These are phyloP conservation scores for Kernera saxatilis DNA, from an alignment of 345 rosid species.

Conservation along the genomic window DNA sequence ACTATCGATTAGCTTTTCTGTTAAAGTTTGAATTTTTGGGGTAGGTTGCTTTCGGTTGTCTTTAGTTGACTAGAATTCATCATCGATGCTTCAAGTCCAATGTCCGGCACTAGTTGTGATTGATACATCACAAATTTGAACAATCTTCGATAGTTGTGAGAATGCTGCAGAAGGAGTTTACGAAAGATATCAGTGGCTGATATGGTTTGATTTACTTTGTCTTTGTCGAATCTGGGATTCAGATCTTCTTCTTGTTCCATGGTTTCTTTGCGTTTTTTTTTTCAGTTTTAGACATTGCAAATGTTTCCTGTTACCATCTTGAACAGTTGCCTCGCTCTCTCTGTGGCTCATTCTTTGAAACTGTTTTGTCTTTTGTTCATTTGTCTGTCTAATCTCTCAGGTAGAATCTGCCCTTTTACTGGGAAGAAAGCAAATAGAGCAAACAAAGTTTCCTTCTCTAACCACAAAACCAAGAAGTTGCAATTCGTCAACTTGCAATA, in stretches of 20 bases:
- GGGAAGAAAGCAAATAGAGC: constrained; percentile 89
- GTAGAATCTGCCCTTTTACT: constrained; percentile 80
- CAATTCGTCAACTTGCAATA: constrained; percentile 87
- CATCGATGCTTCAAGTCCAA: background rate
- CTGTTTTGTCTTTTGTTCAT: too few relatives aligned
- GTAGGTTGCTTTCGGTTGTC: background rate
- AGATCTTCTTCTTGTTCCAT: background rate
- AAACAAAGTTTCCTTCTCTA: constrained; percentile 81
- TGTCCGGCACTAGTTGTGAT: background rate
- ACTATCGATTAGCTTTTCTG: background rate
- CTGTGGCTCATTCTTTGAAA: background rate
- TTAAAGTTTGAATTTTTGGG: background rate
- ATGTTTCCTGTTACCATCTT: background rate
- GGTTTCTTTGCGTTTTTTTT: background rate
- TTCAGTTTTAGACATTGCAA: background rate
- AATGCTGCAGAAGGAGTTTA: background rate
- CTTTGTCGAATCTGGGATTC: too few relatives aligned
- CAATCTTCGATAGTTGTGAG: background rate
- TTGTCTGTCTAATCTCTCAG: too few relatives aligned
- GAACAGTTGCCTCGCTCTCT: background rate
- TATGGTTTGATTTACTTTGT: background rate
- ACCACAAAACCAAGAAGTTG: constrained; percentile 83
- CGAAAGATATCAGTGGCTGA: background rate
- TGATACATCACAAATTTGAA: background rate
- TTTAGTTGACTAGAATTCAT: background rate